Evolutionary conservation across 495 filamentous ascomycete species (phyloP), one percentile per base, ranked within the genome.

Genomic region (Trichoderma erinaceum): DNA sequence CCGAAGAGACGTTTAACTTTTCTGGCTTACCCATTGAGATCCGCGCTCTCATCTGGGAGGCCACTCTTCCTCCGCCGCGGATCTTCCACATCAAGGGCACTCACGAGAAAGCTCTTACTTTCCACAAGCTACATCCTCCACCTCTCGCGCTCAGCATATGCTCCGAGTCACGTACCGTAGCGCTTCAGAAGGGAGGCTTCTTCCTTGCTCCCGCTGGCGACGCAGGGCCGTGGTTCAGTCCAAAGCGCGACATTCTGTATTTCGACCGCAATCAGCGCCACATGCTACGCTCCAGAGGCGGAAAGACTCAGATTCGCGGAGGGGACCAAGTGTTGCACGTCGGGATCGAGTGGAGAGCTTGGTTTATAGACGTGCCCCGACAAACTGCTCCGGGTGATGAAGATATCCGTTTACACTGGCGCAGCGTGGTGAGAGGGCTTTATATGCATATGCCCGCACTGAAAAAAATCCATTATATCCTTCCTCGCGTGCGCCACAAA

Each of bases 11-110:
- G 12, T 32, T 69, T 41, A 70, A 69, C 5, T 74, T 78, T 68
- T 52, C 67, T 0, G 71, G 71, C 64, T 64, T 78, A 11, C 76
- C 75, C 6, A 41, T 68, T 1, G 75, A 78, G 48, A 48, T 76
- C 5, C 76, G 76, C 12, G 69, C 71, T 50, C 74, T 74, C 27
- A 75, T 78, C 41, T 78, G 76, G 76, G 35, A 73, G 29, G 67
- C 68, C n/a, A 70, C 73, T 0, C 72, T 78, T 1, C 75, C 75
- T 0, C 71, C 68, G 7, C 48, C 70, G 32, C 72, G 76, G 0
- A 64, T 75, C 16, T 74, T 78, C 70, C 70, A 72, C 56, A 66
- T 76, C 1, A 70, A 75, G 11, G 71, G 72, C 44, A 61, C 56
- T 7, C 23, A 13, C 1, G 5, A 61, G 4, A 61, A 18, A 6